Evolutionary conservation across 192 early-diverging fungal genomes (phyloP).

Genomic region (Spinellus fusiger): DNA sequence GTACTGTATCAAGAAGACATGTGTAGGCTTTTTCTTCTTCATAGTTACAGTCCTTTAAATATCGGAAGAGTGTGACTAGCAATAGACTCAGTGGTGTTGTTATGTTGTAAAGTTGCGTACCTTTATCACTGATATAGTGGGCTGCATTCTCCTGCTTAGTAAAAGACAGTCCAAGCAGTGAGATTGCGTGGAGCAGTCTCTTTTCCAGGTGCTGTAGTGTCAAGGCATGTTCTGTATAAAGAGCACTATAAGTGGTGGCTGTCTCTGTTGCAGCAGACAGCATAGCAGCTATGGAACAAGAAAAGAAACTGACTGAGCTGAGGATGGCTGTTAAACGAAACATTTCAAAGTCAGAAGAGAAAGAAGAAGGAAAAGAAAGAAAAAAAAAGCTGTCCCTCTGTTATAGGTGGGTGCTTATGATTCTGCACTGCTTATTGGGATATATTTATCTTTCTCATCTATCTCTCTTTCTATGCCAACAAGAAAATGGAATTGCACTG

Average conservation of each 20-base stretch:
- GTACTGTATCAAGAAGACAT: constrained; percentile 24
- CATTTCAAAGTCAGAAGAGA: background rate
- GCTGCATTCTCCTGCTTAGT: background rate
- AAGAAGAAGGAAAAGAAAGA: background rate
- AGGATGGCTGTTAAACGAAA: too few species aligned
- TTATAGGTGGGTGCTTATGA: too few species aligned
- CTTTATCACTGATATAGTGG: background rate
- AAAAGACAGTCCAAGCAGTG: background rate
- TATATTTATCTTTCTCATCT: too few species aligned
- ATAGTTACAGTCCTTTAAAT: constrained; percentile 23
- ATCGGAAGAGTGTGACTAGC: constrained; percentile 42
- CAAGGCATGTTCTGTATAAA: background rate
- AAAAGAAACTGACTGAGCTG: too few species aligned
- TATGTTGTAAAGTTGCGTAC: too few species aligned
- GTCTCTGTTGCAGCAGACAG: background rate
- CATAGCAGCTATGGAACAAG: too few species aligned
- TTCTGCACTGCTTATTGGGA: too few species aligned
- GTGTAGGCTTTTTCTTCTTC: constrained; percentile 12
- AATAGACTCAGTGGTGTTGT: background rate
- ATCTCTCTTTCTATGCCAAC: too few species aligned
- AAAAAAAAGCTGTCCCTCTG: background rate
- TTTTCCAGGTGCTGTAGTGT: background rate
- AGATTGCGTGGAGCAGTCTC: background rate
- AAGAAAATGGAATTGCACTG: too few species aligned
- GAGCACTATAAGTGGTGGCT: background rate